Base-by-base conservation (phyloP, 2,329 filamentous ascomycete species). In the Biscogniauxia mediterranea region DNA sequence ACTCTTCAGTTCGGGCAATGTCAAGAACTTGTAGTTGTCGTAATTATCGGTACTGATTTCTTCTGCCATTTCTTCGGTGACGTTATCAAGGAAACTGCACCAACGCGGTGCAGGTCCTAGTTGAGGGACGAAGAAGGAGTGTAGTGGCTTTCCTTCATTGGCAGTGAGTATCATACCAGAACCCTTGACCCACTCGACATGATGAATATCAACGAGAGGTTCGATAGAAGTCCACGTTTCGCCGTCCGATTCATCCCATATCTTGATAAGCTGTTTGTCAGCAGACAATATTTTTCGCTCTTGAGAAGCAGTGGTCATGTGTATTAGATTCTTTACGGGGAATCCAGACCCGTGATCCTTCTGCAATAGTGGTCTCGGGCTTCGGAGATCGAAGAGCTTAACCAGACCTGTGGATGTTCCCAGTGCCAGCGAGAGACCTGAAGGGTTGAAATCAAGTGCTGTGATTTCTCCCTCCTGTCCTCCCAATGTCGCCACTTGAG, bases 1-100 rank as follows among this genome's bases (percentile, higher is more conserved):
- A 42, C 89, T 86, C 69, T 91, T 90, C 57, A 99, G 83, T 75
- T 99, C 93, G 52, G 91, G 87, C 63, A 92, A 77, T 1, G 94
- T 97, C 73, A 99, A 82, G 85, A 99, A 99, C 78, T 98, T 99
- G 86, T 94, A 98, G 78, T 99, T 98, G 78, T 99, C 95, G 80
- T 99, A 99, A 9, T 95, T 92, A 69, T 95, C 89, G 28, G 89
- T 89, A 62, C 81, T 83, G 28, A 83, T 81, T 73, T 89, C 87
- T 73, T 98, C 94, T 8, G 94, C 94, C 92, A 99, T 97, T 77
- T 99, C 96, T 79, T 99, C 95, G 9, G 98, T 95, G 71, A 99
- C 87, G 71, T 96, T 97, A 78, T 99, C 96, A 64, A 99, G 80
- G 85, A 98, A 98, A 2, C 91, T 89, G 74, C 95, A 98, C 95